Evolutionary conservation across 352 stramenopile species (phyloP).

Genomic region (Pythium sp.): DNA sequence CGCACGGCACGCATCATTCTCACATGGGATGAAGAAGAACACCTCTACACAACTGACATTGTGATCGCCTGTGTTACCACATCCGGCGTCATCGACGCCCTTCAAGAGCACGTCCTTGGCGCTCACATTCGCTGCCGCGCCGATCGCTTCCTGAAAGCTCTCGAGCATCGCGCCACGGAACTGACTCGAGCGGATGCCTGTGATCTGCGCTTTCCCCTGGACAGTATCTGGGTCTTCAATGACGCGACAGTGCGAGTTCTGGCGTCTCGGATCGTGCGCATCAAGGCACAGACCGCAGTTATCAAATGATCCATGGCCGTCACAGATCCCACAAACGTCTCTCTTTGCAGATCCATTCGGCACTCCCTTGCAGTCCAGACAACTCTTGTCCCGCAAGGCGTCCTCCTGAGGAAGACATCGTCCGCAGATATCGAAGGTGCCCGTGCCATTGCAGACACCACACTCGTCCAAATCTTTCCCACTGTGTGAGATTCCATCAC

Average conservation of each 20-base stretch:
- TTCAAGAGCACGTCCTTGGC: slow-evolving; percentile 6
- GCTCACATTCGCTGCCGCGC: background rate
- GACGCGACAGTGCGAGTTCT: slow-evolving; percentile 30
- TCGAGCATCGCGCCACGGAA: slow-evolving; percentile 2
- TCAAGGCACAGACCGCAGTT: slow-evolving; percentile 35
- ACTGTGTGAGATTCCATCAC: slow-evolving; percentile 27
- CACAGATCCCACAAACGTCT: slow-evolving; percentile 31
- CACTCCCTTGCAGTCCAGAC: slow-evolving; percentile 32
- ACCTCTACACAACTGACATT: background rate
- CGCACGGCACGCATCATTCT: slow-evolving; percentile 15
- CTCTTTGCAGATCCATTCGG: slow-evolving; percentile 15
- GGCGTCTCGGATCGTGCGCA: slow-evolving; percentile 24
- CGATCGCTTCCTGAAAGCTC: slow-evolving; percentile 12
- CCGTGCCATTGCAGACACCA: slow-evolving; percentile 29
- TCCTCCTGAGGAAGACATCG: slow-evolving; percentile 26
- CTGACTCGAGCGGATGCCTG: slow-evolving; percentile 1
- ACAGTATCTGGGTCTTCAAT: slow-evolving; percentile 32
- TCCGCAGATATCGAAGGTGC: slow-evolving; percentile 29
- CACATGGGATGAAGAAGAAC: slow-evolving; percentile 13
- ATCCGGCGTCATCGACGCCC: background rate
- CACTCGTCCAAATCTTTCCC: slow-evolving; percentile 25
- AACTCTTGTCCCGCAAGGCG: slow-evolving; percentile 19
- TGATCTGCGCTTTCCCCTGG: slow-evolving; percentile 17
- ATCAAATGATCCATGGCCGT: slow-evolving; percentile 34
- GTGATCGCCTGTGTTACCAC: background rate